phyloP scores from a whole-genome alignment of 129 eudicot genomes.

The Apium graveolens region DNA sequence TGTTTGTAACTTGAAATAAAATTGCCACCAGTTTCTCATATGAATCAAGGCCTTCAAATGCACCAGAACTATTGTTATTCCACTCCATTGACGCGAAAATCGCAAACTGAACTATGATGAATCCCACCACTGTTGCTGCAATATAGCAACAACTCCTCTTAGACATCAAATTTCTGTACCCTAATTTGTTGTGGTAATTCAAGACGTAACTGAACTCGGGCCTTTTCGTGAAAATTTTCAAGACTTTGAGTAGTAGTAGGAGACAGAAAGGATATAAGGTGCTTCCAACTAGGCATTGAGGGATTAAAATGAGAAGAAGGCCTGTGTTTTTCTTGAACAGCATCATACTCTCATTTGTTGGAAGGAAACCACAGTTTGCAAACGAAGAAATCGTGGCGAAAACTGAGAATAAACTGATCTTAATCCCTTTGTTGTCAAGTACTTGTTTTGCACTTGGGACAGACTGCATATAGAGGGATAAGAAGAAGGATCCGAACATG shows the following conservation, averaged over 20 bases:
- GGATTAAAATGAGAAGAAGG: constrained; percentile 35
- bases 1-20: constrained; percentile 14
- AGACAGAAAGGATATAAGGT: constrained; percentile 39
- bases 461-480: constrained; percentile 16
- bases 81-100: constrained; percentile 22
- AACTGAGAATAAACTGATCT: constrained; percentile 23
- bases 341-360: constrained; percentile 63
- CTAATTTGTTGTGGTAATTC: constrained; percentile 17
- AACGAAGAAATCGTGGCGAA: constrained; percentile 50
- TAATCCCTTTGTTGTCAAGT: constrained; percentile 40
- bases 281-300: constrained; percentile 43
- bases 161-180: constrained; percentile 9
- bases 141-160: not conserved
- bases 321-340: constrained; percentile 45
- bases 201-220: constrained; percentile 37
- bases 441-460: constrained; percentile 33
- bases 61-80: constrained; percentile 3
- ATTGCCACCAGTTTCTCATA: constrained; percentile 20
- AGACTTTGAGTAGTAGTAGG: constrained; percentile 20
- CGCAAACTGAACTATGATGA: not conserved
- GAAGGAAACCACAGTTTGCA: constrained; percentile 48
- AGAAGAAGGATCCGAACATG: constrained; percentile 17
- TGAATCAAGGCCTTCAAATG: constrained; percentile 6
- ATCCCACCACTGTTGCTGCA: constrained; percentile 20
- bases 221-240: constrained; percentile 22